phyloP scores from a whole-genome alignment of 257 asterid genomes.

The Cynanchum wilfordii region DNA sequence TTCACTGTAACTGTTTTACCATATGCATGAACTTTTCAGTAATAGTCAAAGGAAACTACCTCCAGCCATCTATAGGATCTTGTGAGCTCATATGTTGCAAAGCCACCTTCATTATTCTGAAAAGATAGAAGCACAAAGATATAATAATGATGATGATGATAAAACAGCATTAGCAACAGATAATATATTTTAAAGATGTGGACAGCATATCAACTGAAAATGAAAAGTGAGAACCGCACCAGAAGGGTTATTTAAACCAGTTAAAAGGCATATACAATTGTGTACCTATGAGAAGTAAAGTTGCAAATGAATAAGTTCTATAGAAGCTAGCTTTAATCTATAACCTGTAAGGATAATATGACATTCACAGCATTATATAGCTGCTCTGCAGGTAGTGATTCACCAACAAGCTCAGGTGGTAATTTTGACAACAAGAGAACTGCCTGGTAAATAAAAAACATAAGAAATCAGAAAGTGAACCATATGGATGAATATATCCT shows the following conservation, averaged over 20 bases:
- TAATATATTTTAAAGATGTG: not conserved
- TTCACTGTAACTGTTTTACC: not conserved
- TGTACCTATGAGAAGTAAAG: not conserved
- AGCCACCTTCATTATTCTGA: conserved; percentile 84
- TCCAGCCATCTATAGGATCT: conserved; percentile 98
- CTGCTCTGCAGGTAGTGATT: conserved; percentile 55
- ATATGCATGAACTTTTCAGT: conserved; percentile 8
- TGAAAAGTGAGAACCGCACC: not conserved
- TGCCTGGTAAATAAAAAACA: conserved; percentile 49
- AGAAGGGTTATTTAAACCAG: not conserved
- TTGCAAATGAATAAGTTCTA: not conserved
- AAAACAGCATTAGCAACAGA: not conserved
- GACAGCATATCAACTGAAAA: not conserved
- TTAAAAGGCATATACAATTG: not conserved
- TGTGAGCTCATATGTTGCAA: conserved; percentile 96
- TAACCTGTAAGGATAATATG: conserved; percentile 86
- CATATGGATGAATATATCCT: not conserved
- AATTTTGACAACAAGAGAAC: conserved; percentile 59
- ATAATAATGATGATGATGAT: not conserved
- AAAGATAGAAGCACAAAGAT: conserved; percentile 25
- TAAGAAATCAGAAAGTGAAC: conserved; percentile 14
- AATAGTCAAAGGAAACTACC: conserved; percentile 41
- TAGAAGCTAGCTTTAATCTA: conserved; percentile 12
- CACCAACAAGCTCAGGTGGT: conserved; percentile 71
- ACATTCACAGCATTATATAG: conserved; percentile 88